phyloP scores from a whole-genome alignment of 2,329 filamentous ascomycete genomes.

The Mycogone perniciosa region DNA sequence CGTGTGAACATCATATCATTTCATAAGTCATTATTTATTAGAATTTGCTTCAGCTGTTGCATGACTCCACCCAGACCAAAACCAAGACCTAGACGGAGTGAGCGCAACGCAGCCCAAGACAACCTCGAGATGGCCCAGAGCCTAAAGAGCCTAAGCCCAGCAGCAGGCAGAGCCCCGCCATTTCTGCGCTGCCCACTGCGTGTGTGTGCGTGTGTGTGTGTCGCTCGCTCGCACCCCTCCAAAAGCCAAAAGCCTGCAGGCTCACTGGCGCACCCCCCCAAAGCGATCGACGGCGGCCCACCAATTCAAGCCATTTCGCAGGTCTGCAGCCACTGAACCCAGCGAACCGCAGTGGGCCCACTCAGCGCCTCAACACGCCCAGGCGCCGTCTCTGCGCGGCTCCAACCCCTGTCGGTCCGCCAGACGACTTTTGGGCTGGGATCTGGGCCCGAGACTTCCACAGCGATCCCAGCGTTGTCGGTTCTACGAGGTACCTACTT shows the following conservation, averaged over 20 bases:
- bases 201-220: too few species aligned
- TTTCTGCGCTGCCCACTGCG: neutral
- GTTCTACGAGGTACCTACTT: neutral
- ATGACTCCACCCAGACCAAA: too few species aligned
- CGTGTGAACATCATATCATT: too few species aligned
- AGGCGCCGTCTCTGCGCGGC: neutral
- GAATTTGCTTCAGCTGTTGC: too few species aligned
- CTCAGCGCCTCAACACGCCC: neutral
- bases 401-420: slow-evolving; percentile 3
- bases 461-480: neutral
- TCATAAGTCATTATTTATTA: too few species aligned
- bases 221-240: too few species aligned
- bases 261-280: slow-evolving; percentile 6
- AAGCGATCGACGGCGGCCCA: slow-evolving; percentile 13
- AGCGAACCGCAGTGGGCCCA: neutral
- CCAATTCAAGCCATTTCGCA: slow-evolving; percentile 10
- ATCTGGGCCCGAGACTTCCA: slow-evolving; percentile 13
- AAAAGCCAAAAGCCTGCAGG: neutral
- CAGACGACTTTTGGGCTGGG: slow-evolving; percentile 2
- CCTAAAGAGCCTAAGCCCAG: too few species aligned
- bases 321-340: neutral
- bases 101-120: too few species aligned
- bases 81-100: too few species aligned
- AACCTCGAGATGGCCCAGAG: too few species aligned
- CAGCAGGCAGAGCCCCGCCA: neutral